Evolutionary conservation across 768 basidiomycete genomes (phyloP).

Genomic region (Leccinum broughii): DNA sequence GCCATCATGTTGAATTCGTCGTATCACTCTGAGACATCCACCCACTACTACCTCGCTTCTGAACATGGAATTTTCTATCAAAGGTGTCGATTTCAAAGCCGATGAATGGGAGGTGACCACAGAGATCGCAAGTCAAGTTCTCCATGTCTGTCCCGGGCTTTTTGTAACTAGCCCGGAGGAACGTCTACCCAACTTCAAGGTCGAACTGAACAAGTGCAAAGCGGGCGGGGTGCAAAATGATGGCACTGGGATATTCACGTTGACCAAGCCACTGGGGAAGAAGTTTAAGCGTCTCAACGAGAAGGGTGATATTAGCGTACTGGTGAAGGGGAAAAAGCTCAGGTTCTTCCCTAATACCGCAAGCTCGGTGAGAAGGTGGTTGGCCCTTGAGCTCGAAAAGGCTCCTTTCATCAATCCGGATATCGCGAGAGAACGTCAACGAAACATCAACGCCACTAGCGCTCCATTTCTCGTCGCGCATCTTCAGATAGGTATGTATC

Average conservation of each 20-base stretch:
- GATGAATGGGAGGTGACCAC: constrained; percentile 59
- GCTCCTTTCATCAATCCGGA: constrained; percentile 57
- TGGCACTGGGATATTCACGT: constrained; percentile 44
- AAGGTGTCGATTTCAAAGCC: constrained; percentile 37
- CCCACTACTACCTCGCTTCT: neutral
- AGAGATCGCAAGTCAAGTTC: constrained; percentile 46
- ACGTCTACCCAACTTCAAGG: constrained; percentile 56
- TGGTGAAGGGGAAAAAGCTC: constrained; percentile 43
- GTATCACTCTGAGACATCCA: constrained; percentile 1
- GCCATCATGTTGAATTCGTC: neutral
- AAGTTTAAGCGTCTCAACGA: constrained; percentile 49
- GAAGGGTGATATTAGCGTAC: constrained; percentile 39
- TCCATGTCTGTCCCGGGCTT: constrained; percentile 45
- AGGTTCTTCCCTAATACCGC: constrained; percentile 19
- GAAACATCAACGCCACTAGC: constrained; percentile 45
- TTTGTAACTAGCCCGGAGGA: constrained; percentile 27
- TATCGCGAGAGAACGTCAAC: constrained; percentile 48
- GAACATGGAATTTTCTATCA: constrained; percentile 42
- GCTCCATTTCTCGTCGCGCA: constrained; percentile 54
- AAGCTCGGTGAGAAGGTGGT: constrained; percentile 6
- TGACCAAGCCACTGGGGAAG: constrained; percentile 35
- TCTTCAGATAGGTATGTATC: constrained; percentile 64
- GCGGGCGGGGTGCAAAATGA: constrained; percentile 57
- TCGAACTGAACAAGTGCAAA: constrained; percentile 50
- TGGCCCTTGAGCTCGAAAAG: constrained; percentile 46